Base-by-base conservation (phyloP, 2,329 filamentous ascomycete species). In the Botryotinia convoluta region DNA sequence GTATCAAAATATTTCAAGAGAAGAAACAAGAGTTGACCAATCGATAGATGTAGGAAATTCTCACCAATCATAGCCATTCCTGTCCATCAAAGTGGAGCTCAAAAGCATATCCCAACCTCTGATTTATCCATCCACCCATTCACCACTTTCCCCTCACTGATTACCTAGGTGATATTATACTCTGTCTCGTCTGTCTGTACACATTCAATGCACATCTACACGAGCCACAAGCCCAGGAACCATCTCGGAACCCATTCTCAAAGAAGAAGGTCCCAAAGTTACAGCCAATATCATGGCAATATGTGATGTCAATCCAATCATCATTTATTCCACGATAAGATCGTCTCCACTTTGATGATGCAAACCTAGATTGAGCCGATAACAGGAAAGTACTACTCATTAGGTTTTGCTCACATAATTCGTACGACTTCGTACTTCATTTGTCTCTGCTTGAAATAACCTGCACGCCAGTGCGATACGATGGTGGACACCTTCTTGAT, bases 181-280 rank as follows among this genome's bases (percentile, higher is more conserved):
- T 54, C 51, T 54, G n/a, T 54, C 51, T 54, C n/a, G 14, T 57
- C 51, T 29, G 51, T 54, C 48, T 54, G 26, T 54, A 29, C 51
- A 29, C n/a, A 32, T 57, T 29, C 51, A 29, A 29, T 32, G 16
- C n/a, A 57, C n/a, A 57, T 32, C 51, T 57, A 57, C 51, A 57
- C 51, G 51, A 57, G 51, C 51, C n/a, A 61, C 18, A 16, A 57
- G n/a, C n/a, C 57, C 60, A 63, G 60, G 60, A 63, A 63, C 37
- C 61, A 12, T 32, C 20, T n/a, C 61, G 12, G 26, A 20, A 63
- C 5, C 62, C 62, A 64, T 65, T 22, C 62, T 65, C 20, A 65
- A 65, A 65, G 62, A 65, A 65, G 62, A 65, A 65, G 62, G 62
- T 64, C 42, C n/a, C 20, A 64, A 63, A 12, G 22, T 29, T 8